Evolutionary conservation across 2,329 filamentous ascomycete genomes (phyloP).

Genomic region (Pezicula neosporulosa): DNA sequence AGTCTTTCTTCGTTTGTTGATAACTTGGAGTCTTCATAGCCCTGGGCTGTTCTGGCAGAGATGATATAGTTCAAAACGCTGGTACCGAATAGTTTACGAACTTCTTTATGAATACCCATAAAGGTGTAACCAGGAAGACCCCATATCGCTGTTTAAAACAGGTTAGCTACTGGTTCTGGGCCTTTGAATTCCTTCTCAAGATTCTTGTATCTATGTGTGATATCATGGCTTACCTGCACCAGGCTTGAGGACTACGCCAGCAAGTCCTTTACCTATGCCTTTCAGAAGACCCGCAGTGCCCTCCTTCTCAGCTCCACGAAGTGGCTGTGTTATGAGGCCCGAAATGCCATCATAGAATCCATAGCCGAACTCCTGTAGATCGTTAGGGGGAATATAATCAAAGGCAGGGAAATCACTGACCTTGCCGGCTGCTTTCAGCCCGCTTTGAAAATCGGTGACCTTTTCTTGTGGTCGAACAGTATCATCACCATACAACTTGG

Average conservation of each 20-base stretch:
- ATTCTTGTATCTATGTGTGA: not conserved
- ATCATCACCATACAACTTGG: constrained; percentile 79
- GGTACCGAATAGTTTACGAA: constrained; percentile 66
- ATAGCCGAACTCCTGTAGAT: constrained; percentile 60
- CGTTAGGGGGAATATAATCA: not conserved
- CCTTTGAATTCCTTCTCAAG: not conserved
- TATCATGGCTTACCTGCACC: constrained; percentile 56
- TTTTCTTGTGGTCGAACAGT: constrained; percentile 76
- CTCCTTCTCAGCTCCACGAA: constrained; percentile 64
- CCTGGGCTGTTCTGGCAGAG: constrained; percentile 71
- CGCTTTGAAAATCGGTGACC: constrained; percentile 73
- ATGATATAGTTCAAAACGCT: constrained; percentile 78
- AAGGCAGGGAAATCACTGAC: constrained; percentile 27
- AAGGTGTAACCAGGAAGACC: constrained; percentile 76
- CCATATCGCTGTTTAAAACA: constrained; percentile 48
- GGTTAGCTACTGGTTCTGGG: constrained; percentile 3
- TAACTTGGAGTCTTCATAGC: constrained; percentile 59
- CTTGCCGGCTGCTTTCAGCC: constrained; percentile 73
- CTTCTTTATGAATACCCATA: constrained; percentile 77
- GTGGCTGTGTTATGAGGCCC: constrained; percentile 75
- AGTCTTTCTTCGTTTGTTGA: constrained; percentile 55
- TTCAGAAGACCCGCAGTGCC: constrained; percentile 68
- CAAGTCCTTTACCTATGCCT: constrained; percentile 78
- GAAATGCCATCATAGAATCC: constrained; percentile 81
- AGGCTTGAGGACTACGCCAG: constrained; percentile 79